Percentiles rank a stretch among this genome's conserved stretches.
These are phyloP conservation scores for Cunninghamia lanceolata DNA, from an alignment of 75 land plant species.

Conservation along the genomic window DNA sequence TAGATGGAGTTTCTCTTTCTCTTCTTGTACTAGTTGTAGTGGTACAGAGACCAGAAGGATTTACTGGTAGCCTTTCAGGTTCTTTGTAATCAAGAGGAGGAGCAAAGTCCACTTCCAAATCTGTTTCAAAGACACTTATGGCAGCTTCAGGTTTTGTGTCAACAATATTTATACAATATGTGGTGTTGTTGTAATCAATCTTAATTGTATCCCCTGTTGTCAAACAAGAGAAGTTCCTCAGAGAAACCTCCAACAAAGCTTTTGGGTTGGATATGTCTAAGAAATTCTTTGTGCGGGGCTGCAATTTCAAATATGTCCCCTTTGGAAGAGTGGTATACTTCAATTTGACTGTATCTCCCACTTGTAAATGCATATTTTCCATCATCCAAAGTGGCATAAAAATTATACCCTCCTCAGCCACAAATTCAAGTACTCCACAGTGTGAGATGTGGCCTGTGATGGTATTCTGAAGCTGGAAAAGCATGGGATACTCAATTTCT, in stretches of 20 bases:
- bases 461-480: background rate
- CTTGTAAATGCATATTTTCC: conserved; percentile 18
- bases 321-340: conserved; percentile 25
- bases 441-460: background rate
- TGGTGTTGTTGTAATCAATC: conserved; percentile 50
- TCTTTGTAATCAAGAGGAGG: conserved; percentile 63
- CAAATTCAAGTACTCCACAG: background rate
- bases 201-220: conserved; percentile 49
- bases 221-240: conserved; percentile 55
- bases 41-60: background rate
- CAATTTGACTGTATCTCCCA: conserved; percentile 19
- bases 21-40: too few relatives aligned
- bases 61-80: conserved; percentile 22
- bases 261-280: conserved; percentile 29
- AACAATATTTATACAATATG: conserved; percentile 47
- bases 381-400: conserved; percentile 16
- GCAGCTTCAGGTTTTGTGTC: conserved; percentile 51
- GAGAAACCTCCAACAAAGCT: conserved; percentile 41
- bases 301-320: conserved; percentile 25
- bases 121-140: conserved; percentile 49
- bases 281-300: conserved; percentile 28
- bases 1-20: background rate
- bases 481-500: background rate
- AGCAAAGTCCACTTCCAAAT: conserved; percentile 69
- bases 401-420: background rate